These are phyloP conservation scores for Calonectria naviculata DNA, from an alignment of 2,329 filamentous ascomycete genomes.

Conservation along the genomic window DNA sequence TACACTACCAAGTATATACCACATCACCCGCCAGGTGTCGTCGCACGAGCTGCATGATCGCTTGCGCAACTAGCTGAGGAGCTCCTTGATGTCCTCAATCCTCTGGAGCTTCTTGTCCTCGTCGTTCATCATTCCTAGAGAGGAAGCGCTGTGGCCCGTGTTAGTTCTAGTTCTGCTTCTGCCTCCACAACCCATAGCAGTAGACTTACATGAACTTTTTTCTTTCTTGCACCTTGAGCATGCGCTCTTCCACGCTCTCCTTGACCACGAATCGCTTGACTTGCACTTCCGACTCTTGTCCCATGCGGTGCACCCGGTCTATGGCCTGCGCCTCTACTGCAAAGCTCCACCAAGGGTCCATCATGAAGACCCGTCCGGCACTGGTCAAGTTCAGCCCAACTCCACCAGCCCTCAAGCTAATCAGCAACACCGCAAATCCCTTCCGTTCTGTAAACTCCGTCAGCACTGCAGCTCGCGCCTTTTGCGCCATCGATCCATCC, in stretches of 20 bases:
- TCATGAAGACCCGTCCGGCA: conserved; percentile 94
- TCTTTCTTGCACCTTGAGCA: conserved; percentile 91
- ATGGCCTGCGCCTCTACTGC: conserved; percentile 97
- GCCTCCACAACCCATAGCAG: neutral
- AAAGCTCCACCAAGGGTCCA: conserved; percentile 99
- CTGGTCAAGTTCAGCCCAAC: conserved; percentile 93
- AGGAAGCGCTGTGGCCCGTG: conserved; percentile 76
- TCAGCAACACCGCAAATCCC: conserved; percentile 79
- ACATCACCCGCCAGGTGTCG: neutral
- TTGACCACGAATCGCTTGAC: conserved; percentile 91
- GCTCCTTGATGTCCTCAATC: conserved; percentile 93
- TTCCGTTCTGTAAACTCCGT: conserved; percentile 71
- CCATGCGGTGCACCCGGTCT: conserved; percentile 97
- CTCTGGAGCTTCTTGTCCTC: conserved; percentile 91
- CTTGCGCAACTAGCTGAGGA: conserved; percentile 69
- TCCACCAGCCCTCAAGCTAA: conserved; percentile 89
- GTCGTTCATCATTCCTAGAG: conserved; percentile 92
- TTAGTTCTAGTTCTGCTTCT: conserved; percentile 21
- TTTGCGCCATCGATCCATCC: conserved; percentile 91
- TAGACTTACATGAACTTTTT: conserved; percentile 92
- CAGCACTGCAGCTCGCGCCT: conserved; percentile 82
- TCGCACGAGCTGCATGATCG: neutral
- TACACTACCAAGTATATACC: conserved; percentile 1
- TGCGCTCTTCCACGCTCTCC: conserved; percentile 93
- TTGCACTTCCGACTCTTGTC: conserved; percentile 85